These are phyloP conservation scores for Aspergillus flavus DNA, from an alignment of 2,329 filamentous ascomycete species.

Conservation along the genomic window DNA sequence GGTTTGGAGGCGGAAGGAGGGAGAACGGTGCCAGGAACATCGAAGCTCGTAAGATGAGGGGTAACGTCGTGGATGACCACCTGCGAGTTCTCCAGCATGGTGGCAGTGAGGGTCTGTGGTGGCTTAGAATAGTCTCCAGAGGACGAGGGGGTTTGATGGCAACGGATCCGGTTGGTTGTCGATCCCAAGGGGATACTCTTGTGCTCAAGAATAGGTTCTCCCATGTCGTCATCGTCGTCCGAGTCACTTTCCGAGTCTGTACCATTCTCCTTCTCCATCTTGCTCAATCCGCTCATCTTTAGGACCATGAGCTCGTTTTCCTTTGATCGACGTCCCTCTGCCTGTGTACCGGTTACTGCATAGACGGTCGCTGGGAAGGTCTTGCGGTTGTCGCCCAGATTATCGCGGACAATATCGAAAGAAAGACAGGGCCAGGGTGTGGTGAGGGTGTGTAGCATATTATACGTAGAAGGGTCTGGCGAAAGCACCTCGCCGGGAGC, in stretches of 20 bases:
- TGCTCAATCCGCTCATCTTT: slow-evolving; percentile 90
- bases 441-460: slow-evolving; percentile 93
- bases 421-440: slow-evolving; percentile 97
- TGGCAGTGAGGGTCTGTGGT: slow-evolving; percentile 82
- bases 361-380: slow-evolving; percentile 96
- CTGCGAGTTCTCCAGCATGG: slow-evolving; percentile 87
- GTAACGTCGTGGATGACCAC: slow-evolving; percentile 94
- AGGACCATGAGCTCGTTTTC: slow-evolving; percentile 96
- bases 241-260: slow-evolving; percentile 71
- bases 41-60: slow-evolving; percentile 84
- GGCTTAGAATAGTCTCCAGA: slow-evolving; percentile 65
- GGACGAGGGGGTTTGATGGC: slow-evolving; percentile 74
- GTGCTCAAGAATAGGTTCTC: slow-evolving; percentile 89
- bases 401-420: slow-evolving; percentile 87
- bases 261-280: slow-evolving; percentile 75
- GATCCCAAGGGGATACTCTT: slow-evolving; percentile 82
- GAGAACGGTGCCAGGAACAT: slow-evolving; percentile 80
- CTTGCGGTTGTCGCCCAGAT: slow-evolving; percentile 83
- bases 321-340: slow-evolving; percentile 70
- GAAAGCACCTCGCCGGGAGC: slow-evolving; percentile 87
- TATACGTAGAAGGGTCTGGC: slow-evolving; percentile 91
- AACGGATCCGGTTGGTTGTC: slow-evolving; percentile 91
- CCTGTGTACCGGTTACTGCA: slow-evolving; percentile 91
- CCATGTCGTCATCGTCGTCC: slow-evolving; percentile 71
- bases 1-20: slow-evolving; percentile 86